These are phyloP conservation scores for Leptographium lundbergii DNA, from an alignment of 2,329 filamentous ascomycete genomes.

Conservation along the genomic window DNA sequence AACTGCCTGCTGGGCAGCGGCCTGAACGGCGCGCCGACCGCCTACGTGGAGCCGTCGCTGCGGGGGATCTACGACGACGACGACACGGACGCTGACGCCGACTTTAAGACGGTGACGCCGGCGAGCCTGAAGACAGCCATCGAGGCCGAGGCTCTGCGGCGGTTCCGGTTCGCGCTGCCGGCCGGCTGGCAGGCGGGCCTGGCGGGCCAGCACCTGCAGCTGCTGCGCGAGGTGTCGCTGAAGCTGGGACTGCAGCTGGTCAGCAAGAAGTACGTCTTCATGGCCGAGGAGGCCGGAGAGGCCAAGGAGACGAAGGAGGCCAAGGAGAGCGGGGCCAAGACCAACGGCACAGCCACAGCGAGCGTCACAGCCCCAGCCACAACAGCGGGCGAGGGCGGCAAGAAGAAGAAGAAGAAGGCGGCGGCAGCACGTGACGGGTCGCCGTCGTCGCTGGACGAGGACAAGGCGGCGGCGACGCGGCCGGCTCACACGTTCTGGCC, in stretches of 20 bases:
- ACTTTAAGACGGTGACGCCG: slow-evolving; percentile 69
- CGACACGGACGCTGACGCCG: slow-evolving; percentile 70
- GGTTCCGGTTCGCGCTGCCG: slow-evolving; percentile 66
- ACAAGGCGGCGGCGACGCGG: slow-evolving; percentile 26
- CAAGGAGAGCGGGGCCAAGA: too few species aligned
- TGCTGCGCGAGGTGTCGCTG: slow-evolving; percentile 78
- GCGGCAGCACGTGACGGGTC: slow-evolving; percentile 43
- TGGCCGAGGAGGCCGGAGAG: slow-evolving; percentile 22
- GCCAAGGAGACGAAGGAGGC: slow-evolving; percentile 20
- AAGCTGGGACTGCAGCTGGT: slow-evolving; percentile 85
- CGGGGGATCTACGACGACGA: slow-evolving; percentile 67
- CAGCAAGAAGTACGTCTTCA: slow-evolving; percentile 64
- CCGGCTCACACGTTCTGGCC: slow-evolving; percentile 53
- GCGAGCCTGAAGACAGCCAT: slow-evolving; percentile 58
- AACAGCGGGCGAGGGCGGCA: slow-evolving; percentile 28
- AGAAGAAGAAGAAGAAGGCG: slow-evolving; percentile 52
- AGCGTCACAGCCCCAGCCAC: too few species aligned
- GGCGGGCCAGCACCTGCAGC: slow-evolving; percentile 53
- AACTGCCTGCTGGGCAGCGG: slow-evolving; percentile 80
- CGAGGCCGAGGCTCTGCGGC: slow-evolving; percentile 53
- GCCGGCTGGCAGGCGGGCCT: slow-evolving; percentile 53
- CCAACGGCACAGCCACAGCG: slow-evolving; percentile 11
- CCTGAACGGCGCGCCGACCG: slow-evolving; percentile 63
- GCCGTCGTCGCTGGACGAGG: slow-evolving; percentile 29
- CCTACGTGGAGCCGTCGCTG: slow-evolving; percentile 64